Percentiles rank a stretch among this genome's conserved stretches.
phyloP scores from a whole-genome alignment of 768 basidiomycete genomes.

The Leccinellum luteum region DNA sequence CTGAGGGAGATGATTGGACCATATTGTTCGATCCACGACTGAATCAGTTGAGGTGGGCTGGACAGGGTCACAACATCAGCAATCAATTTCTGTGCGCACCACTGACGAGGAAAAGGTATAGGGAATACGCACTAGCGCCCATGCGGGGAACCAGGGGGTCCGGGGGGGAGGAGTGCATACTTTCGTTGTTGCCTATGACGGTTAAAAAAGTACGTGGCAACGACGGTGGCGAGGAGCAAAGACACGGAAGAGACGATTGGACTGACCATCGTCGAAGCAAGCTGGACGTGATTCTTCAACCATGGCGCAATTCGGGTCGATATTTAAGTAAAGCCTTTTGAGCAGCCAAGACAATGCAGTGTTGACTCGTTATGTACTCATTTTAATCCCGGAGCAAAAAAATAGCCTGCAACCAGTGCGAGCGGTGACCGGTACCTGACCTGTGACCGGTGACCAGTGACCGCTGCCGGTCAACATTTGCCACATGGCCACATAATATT shows the following conservation, averaged over 20 bases:
- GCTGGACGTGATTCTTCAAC: background rate
- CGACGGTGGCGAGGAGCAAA: background rate
- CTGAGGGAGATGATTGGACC: slow-evolving; percentile 26
- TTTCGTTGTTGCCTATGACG: slow-evolving; percentile 3
- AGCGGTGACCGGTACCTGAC: too few relatives aligned
- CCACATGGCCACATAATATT: too few relatives aligned
- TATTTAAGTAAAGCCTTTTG: background rate
- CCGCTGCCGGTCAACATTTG: too few relatives aligned
- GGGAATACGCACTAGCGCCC: slow-evolving; percentile 16
- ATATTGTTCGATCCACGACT: slow-evolving; percentile 27
- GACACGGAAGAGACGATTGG: background rate
- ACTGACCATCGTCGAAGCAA: background rate
- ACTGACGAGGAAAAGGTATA: too few relatives aligned
- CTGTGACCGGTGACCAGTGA: too few relatives aligned
- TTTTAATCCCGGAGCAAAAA: background rate
- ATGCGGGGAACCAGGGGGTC: slow-evolving; percentile 20
- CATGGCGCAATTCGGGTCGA: background rate
- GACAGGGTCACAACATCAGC: background rate
- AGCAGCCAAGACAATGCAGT: background rate
- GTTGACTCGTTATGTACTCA: background rate
- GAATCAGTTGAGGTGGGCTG: slow-evolving; percentile 18
- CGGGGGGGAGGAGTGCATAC: slow-evolving; percentile 17
- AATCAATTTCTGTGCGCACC: background rate
- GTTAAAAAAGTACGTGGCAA: slow-evolving; percentile 5
- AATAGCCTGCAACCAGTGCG: too few relatives aligned